These are phyloP conservation scores for Lachnellula willkommii DNA, from an alignment of 2,329 filamentous ascomycete species.

Conservation along the genomic window DNA sequence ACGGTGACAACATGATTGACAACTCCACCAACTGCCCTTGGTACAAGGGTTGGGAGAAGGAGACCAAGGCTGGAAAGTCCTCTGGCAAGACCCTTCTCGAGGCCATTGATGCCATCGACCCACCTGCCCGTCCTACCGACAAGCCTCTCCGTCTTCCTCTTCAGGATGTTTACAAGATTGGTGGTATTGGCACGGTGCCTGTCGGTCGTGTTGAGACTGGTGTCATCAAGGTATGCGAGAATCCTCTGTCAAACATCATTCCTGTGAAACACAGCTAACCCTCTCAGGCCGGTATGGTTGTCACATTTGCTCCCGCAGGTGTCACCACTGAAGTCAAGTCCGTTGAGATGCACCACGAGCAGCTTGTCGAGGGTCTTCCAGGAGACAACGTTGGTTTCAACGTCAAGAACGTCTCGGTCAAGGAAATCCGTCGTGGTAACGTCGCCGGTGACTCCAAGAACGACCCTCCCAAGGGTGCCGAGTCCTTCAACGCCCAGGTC, in stretches of 20 bases:
- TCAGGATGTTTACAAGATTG: constrained; percentile 99
- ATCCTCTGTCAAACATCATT: constrained; percentile 58
- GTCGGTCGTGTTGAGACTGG: constrained; percentile 99
- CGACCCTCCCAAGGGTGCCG: constrained; percentile 83
- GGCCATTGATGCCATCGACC: constrained; percentile 95
- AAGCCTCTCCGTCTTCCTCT: constrained; percentile 99
- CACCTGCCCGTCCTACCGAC: constrained; percentile 87
- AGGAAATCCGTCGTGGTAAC: constrained; percentile 99
- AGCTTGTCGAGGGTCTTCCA: constrained; percentile 88
- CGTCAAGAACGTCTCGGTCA: constrained; percentile 99
- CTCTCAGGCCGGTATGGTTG: constrained; percentile 82
- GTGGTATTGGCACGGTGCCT: constrained; percentile 98
- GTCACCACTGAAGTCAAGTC: constrained; percentile 99
- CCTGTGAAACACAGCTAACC: constrained; percentile 43
- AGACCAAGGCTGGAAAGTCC: constrained; percentile 81
- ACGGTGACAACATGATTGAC: constrained; percentile 99
- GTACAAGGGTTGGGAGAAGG: constrained; percentile 99
- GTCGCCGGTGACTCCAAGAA: constrained; percentile 99
- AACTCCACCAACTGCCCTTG: constrained; percentile 90
- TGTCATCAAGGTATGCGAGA: constrained; percentile 63
- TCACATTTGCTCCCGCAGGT: constrained; percentile 97
- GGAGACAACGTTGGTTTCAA: constrained; percentile 99
- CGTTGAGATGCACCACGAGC: constrained; percentile 99
- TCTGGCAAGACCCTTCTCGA: constrained; percentile 97
- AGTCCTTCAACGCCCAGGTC: constrained; percentile 99